These are phyloP conservation scores for Candolleomyces efflorescens DNA, from an alignment of 768 basidiomycete genomes.

Conservation along the genomic window DNA sequence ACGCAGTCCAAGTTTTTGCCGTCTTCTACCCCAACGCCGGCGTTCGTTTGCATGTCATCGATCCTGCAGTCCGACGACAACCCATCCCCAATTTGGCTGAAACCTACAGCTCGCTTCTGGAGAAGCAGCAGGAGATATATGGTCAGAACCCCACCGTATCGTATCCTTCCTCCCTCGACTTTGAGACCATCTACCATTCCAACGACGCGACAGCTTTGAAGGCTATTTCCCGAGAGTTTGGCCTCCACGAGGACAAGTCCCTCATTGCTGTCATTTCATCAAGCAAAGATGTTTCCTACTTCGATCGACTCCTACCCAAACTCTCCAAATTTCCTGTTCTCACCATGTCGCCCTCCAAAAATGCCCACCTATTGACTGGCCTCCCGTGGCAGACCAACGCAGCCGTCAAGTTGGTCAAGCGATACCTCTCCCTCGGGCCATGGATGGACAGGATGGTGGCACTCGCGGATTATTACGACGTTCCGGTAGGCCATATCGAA, in stretches of 20 bases:
- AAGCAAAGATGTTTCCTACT: slow-evolving; percentile 77
- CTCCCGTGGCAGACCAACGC: slow-evolving; percentile 90
- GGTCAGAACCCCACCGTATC: slow-evolving; percentile 44
- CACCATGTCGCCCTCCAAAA: slow-evolving; percentile 78
- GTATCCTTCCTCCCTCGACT: slow-evolving; percentile 63
- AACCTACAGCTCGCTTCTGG: slow-evolving; percentile 59
- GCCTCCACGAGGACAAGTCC: slow-evolving; percentile 66
- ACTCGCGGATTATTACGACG: slow-evolving; percentile 86
- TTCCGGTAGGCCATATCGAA: slow-evolving; percentile 90
- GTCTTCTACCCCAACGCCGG: slow-evolving; percentile 72
- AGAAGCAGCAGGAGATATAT: slow-evolving; percentile 41
- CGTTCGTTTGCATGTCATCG: slow-evolving; percentile 84
- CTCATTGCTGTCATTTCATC: slow-evolving; percentile 83
- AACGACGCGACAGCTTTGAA: slow-evolving; percentile 78
- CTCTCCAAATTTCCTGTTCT: slow-evolving; percentile 83
- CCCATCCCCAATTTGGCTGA: slow-evolving; percentile 74
- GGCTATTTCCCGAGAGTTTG: slow-evolving; percentile 84
- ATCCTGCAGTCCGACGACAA: slow-evolving; percentile 84
- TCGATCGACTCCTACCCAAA: slow-evolving; percentile 67
- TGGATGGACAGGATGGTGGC: slow-evolving; percentile 81
- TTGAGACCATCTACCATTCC: slow-evolving; percentile 70
- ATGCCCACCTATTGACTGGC: slow-evolving; percentile 68
- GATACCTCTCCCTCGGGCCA: slow-evolving; percentile 71
- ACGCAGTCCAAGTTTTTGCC: slow-evolving; percentile 81
- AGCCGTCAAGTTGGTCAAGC: slow-evolving; percentile 75